A percentile compares a stretch with the other conserved stretches of the same genome.
Evolutionary conservation across 352 stramenopile species (phyloP).

Genomic region (Paralagenidium karlingii): DNA sequence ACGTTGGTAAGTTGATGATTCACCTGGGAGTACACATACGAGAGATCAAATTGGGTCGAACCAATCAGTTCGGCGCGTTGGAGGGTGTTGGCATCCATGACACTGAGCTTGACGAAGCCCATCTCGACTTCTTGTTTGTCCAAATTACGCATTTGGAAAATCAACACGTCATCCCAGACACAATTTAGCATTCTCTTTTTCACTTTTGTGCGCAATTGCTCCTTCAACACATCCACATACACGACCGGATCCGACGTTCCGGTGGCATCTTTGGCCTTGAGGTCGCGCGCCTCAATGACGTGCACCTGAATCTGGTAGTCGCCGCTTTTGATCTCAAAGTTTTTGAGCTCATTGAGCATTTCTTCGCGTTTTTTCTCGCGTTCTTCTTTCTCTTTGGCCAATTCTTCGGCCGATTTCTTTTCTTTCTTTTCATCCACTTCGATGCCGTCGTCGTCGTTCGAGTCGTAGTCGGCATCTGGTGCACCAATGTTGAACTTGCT

Average conservation of each 20-base stretch:
- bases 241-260: conserved; percentile 87
- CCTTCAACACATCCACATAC: conserved; percentile 77
- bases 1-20: conserved; percentile 85
- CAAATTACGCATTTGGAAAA: conserved; percentile 62
- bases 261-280: conserved; percentile 79
- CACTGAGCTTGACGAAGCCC: conserved; percentile 61
- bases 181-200: conserved; percentile 82
- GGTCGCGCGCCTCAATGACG: conserved; percentile 80
- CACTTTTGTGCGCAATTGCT: conserved; percentile 72
- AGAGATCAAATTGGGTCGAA: conserved; percentile 73
- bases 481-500: conserved; percentile 38
- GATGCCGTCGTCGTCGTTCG: conserved; percentile 51
- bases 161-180: conserved; percentile 77
- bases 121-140: conserved; percentile 79
- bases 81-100: conserved; percentile 81
- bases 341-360: conserved; percentile 58
- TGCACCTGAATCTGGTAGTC: conserved; percentile 86
- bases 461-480: conserved; percentile 63
- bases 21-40: conserved; percentile 75
- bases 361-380: conserved; percentile 60
- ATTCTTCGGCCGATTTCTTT: conserved; percentile 45
- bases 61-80: conserved; percentile 84
- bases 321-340: conserved; percentile 75
- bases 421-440: conserved; percentile 26
- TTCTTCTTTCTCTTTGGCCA: conserved; percentile 60